Evolutionary conservation across 352 stramenopile species (phyloP).

Genomic region (Globisporangium paroecandrum): DNA sequence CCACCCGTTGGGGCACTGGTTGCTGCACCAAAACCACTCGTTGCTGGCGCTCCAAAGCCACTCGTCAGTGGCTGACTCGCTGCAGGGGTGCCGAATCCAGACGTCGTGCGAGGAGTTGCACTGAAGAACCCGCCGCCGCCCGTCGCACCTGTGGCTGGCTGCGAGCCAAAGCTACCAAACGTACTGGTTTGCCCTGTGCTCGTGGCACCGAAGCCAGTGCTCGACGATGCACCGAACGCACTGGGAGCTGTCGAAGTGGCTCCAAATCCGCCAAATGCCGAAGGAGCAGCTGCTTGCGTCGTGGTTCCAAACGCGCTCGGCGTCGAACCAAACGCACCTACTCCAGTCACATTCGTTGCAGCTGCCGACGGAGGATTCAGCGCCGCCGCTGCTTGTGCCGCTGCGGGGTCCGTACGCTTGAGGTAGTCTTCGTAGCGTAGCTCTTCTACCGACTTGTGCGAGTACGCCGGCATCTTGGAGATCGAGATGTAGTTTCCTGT

Average conservation of each 20-base stretch:
- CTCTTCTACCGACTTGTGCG: conserved; percentile 40
- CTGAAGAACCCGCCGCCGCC: conserved; percentile 39
- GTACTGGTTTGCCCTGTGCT: conserved; percentile 17
- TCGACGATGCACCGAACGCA: conserved; percentile 29
- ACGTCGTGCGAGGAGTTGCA: conserved; percentile 17
- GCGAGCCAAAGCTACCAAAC: conserved; percentile 55
- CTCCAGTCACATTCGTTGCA: conserved; percentile 28
- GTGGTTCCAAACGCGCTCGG: conserved; percentile 23
- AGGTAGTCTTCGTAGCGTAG: conserved; percentile 45
- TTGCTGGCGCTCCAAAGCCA: conserved; percentile 41
- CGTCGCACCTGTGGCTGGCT: conserved; percentile 28
- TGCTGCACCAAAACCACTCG: conserved; percentile 32
- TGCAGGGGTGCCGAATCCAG: conserved; percentile 38
- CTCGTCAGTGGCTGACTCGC: conserved; percentile 23
- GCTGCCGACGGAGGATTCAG: conserved; percentile 39
- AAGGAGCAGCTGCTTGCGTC: conserved; percentile 23
- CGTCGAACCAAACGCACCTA: conserved; percentile 39
- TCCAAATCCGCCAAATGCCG: conserved; percentile 49
- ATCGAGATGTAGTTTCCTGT: conserved; percentile 48
- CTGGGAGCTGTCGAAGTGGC: conserved; percentile 23
- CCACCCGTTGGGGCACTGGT: conserved; percentile 20
- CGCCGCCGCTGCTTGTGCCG: conserved; percentile 33
- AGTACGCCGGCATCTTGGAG: conserved; percentile 36
- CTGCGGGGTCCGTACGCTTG: conserved; percentile 33
- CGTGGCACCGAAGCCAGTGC: conserved; percentile 24